A percentile compares a stretch with the other conserved stretches of the same genome.
These are phyloP conservation scores for Cordia subcordata DNA, from an alignment of 257 asterid species.

Conservation along the genomic window DNA sequence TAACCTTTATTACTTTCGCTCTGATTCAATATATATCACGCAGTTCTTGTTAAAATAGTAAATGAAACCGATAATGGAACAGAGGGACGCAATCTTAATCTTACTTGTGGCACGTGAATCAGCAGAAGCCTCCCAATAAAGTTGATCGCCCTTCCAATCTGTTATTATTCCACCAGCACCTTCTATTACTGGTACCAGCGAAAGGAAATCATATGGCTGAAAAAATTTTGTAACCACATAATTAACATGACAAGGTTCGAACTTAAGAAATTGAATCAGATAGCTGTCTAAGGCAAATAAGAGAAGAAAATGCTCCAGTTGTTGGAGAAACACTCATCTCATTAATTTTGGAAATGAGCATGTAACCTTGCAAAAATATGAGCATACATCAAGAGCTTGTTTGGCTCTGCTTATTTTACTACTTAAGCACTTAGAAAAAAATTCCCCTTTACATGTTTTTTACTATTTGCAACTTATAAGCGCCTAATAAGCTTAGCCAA, in stretches of 20 bases:
- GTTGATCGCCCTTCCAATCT: slow-evolving; percentile 74
- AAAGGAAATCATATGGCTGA: slow-evolving; percentile 96
- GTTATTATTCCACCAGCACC: slow-evolving; percentile 94
- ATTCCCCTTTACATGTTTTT: no score
- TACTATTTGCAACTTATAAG: no score
- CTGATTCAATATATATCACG: neutral
- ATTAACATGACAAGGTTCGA: neutral
- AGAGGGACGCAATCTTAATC: slow-evolving; percentile 3
- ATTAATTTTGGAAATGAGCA: no score
- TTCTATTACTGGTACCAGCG: slow-evolving; percentile 88
- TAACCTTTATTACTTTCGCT: neutral
- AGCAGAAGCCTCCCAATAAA: slow-evolving; percentile 83
- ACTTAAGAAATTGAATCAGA: neutral
- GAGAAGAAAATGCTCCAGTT: no score
- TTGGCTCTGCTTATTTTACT: no score
- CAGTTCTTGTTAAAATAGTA: neutral
- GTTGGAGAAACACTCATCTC: no score
- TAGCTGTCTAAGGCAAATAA: no score
- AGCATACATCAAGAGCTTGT: no score
- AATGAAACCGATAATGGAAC: neutral
- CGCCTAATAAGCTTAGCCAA: no score
- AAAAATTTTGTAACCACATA: slow-evolving; percentile 3
- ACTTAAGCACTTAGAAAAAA: no score
- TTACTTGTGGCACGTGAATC: slow-evolving; percentile 58
- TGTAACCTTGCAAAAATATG: no score